Evolutionary conservation across 176 grass and related monocot species (phyloP).

Genomic region (Paspalum notatum): DNA sequence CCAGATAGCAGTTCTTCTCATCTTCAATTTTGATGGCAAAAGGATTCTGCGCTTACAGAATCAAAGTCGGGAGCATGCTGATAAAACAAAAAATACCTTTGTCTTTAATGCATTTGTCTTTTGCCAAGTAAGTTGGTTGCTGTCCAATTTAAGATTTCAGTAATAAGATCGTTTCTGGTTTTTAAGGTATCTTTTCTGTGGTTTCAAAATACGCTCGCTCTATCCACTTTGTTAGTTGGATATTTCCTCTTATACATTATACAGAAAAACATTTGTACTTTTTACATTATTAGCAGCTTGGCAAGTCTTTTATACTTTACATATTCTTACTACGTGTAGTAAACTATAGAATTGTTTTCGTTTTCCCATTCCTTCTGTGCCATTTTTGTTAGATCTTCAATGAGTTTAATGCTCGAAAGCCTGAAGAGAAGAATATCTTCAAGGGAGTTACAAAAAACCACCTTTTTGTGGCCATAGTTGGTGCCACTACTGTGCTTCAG

Average conservation of each 20-base stretch:
- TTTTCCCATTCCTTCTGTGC: background rate
- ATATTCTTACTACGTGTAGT: background rate
- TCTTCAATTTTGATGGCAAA: constrained; percentile 72
- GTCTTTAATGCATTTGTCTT: constrained; percentile 94
- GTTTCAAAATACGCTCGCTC: background rate
- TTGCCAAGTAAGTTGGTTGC: constrained; percentile 58
- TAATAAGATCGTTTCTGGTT: background rate
- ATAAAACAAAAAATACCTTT: constrained; percentile 82
- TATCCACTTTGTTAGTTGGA: background rate
- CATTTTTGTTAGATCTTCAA: constrained; percentile 76
- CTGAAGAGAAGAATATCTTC: constrained; percentile 83
- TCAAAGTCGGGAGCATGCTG: constrained; percentile 53
- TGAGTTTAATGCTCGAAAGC: constrained; percentile 92
- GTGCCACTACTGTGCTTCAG: constrained; percentile 69
- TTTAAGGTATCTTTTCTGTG: background rate
- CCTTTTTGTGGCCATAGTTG: constrained; percentile 79
- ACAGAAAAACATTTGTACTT: background rate
- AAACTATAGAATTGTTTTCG: background rate
- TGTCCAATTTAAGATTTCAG: background rate
- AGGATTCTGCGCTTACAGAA: constrained; percentile 62
- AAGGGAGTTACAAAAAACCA: constrained; percentile 73
- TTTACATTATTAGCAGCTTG: background rate
- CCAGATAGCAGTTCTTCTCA: constrained; percentile 80
- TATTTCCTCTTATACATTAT: background rate
- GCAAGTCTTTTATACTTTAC: background rate